Evolutionary conservation across 2,329 filamentous ascomycete species (phyloP), one percentile per base, ranked within the genome.

Genomic region (Stachybotrys chlorohalonatus): DNA sequence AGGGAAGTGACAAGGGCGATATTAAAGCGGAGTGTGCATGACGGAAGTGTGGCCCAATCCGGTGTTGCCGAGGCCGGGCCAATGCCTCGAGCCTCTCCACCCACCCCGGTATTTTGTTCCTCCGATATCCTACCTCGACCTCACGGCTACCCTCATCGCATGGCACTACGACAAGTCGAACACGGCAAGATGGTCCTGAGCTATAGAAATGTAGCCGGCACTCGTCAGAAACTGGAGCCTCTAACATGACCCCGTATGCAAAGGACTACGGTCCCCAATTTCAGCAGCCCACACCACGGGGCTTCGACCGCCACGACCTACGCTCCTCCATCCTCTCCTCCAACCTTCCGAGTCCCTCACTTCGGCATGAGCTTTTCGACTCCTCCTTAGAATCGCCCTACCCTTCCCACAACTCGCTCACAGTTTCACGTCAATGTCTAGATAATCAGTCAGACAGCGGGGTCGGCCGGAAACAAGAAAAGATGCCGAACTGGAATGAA

Each of bases 401-500:
- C 46, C 8, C 46, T 24, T 16, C 46, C 16, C 46, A 8, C 15
- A 16, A 47, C 9, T 47, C 46, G 11, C 17, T 47, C 15, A 16
- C 17, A 47, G 46, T 8, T 3, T 8, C 46, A 2, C 17, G 6
- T 24, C 46, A 47, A 47, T 47, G 46, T 47, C 17, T 16, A n/a
- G 46, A 47, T 47, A 47, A n/a, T 2, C 15, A 47, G 15, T 16
- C 17, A 24, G n/a, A n/a, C 15, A 16, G 2, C n/a, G 3, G 15
- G 46, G 46, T 7, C 46, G n/a, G 15, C 46, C 46, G 17, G 46
- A 47, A 24, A n/a, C 15, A 16, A 47, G 46, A 24, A n/a, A 47
- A 47, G 17, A 47, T 24, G 60, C 86, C 88, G 51, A 85, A 94
- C 70, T 94, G 89, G 89, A 78, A 81, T 55, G 83, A 80, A 59